A percentile compares a stretch with the other conserved stretches of the same genome.
Evolutionary conservation across 148 eudicot species (phyloP).

Genomic region (Fagopyrum tataricum): DNA sequence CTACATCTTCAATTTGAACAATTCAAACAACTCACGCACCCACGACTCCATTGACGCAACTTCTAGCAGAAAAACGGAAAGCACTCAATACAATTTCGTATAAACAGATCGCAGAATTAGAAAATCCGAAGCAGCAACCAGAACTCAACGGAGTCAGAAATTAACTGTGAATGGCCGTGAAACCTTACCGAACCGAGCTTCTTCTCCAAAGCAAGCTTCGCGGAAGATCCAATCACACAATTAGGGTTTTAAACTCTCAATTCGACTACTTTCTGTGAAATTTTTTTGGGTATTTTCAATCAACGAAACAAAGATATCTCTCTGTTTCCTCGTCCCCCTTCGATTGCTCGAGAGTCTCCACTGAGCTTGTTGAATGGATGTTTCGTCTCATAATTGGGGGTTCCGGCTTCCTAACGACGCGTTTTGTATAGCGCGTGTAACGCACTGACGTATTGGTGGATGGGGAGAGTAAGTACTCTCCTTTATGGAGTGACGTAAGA

Average conservation of each 20-base stretch:
- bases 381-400: slow-evolving; percentile 10
- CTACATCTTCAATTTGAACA: slow-evolving; percentile 5
- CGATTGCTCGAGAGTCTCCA: slow-evolving; percentile 7
- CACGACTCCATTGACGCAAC: neutral
- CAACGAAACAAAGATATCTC: neutral
- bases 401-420: neutral
- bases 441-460: neutral
- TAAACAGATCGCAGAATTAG: neutral
- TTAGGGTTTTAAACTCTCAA: neutral
- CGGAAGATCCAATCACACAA: slow-evolving; percentile 5
- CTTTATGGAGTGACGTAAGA: neutral
- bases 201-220: neutral
- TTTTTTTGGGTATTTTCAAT: neutral
- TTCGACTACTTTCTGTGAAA: neutral
- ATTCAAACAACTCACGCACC: neutral
- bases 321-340: neutral
- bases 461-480: neutral
- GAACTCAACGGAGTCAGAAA: neutral
- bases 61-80: neutral
- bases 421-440: neutral
- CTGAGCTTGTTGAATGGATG: slow-evolving; percentile 8
- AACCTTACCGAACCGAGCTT: slow-evolving; percentile 5
- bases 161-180: neutral
- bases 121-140: neutral
- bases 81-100: neutral